Evolutionary conservation across 2,329 filamentous ascomycete genomes (phyloP).

Genomic region (Aspergillus phoenicis): DNA sequence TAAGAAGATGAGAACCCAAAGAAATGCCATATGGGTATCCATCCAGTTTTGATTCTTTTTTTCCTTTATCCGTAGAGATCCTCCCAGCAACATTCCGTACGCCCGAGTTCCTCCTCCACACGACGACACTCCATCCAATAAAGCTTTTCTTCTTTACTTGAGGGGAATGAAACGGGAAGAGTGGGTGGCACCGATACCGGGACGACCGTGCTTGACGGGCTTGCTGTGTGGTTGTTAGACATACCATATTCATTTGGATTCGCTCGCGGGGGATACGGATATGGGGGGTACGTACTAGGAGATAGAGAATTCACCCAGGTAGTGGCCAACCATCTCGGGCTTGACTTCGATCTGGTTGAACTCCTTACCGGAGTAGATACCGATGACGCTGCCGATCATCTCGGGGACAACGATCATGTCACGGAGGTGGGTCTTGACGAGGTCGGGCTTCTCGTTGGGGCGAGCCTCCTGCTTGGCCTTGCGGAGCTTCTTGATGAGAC

Average conservation of each 20-base stretch:
- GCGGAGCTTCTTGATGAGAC: conserved; percentile 99
- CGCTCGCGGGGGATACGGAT: background rate
- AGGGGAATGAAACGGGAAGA: conserved; percentile 99
- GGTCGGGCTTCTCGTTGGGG: conserved; percentile 99
- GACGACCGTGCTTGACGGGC: conserved; percentile 99
- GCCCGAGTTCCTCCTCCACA: conserved; percentile 37
- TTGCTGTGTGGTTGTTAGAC: conserved; percentile 72
- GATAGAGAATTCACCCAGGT: conserved; percentile 99
- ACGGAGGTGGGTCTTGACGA: conserved; percentile 98
- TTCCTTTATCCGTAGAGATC: conserved; percentile 31
- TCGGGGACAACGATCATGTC: conserved; percentile 99
- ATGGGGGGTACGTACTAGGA: conserved; percentile 76
- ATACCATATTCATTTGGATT: background rate
- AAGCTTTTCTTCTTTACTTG: conserved; percentile 71
- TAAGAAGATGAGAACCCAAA: conserved; percentile 33
- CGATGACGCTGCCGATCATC: conserved; percentile 98
- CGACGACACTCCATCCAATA: conserved; percentile 31
- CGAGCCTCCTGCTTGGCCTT: conserved; percentile 98
- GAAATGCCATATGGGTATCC: conserved; percentile 32
- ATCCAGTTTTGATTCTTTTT: conserved; percentile 32
- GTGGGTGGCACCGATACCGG: conserved; percentile 99
- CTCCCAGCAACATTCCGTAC: conserved; percentile 33
- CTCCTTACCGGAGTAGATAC: conserved; percentile 99
- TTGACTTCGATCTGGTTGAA: conserved; percentile 99
- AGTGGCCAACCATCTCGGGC: conserved; percentile 99